Conservation (phyloP, 257 asterid genomes). For the Nicotiana otophora region DNA sequence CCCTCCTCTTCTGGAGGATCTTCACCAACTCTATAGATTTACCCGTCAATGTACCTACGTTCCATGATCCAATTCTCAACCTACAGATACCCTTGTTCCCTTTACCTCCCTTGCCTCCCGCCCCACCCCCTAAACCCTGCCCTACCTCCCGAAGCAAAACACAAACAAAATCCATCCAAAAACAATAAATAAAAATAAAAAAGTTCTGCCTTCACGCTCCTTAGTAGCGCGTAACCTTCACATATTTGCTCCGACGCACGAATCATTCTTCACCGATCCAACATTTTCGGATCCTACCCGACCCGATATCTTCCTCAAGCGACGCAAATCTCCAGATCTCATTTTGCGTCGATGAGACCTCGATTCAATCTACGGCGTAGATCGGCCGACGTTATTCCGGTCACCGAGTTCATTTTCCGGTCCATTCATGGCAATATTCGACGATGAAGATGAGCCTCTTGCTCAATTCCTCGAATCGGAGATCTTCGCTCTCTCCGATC, state of each 20-base stretch:
- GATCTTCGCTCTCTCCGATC: conserved; percentile 62
- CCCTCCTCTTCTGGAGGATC: too few relatives aligned
- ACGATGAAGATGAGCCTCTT: conserved; percentile 77
- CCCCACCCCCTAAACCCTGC: too few relatives aligned
- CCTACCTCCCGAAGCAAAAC: too few relatives aligned
- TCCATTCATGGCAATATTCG: conserved; percentile 50
- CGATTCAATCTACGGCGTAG: conserved; percentile 42
- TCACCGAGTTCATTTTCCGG: conserved; percentile 36
- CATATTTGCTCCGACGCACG: neutral
- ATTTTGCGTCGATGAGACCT: neutral
- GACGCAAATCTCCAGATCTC: neutral
- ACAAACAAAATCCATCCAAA: too few relatives aligned
- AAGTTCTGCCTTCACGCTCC: too few relatives aligned
- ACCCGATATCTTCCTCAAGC: neutral
- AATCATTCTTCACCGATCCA: neutral
- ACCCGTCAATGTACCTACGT: too few relatives aligned
- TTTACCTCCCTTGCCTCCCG: too few relatives aligned
- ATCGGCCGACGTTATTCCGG: conserved; percentile 36
- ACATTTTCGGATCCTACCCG: neutral
- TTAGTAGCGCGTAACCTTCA: too few relatives aligned
- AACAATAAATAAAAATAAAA: too few relatives aligned
- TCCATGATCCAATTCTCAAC: too few relatives aligned
- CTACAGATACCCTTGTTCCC: too few relatives aligned
- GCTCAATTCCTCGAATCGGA: conserved; percentile 84
- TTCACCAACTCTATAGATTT: too few relatives aligned